These are phyloP conservation scores for Populus trichocarpa DNA, from an alignment of 441 rosid genomes.

Conservation along the genomic window DNA sequence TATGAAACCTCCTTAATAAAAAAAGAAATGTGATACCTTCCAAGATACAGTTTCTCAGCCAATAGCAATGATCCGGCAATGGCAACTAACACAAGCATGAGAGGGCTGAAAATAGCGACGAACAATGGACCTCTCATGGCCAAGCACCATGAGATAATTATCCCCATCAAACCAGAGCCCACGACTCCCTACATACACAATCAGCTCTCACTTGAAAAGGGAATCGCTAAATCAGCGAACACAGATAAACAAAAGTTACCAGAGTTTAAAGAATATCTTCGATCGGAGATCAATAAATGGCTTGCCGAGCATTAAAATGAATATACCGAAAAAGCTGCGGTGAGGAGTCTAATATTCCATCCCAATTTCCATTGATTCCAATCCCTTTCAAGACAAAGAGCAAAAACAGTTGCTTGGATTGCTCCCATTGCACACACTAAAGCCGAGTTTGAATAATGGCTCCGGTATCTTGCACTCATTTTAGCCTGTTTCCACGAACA, in stretches of 20 bases:
- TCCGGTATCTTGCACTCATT: slow-evolving; percentile 20
- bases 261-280: background rate
- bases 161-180: slow-evolving; percentile 14
- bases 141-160: slow-evolving; percentile 10
- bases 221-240: background rate
- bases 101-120: slow-evolving; percentile 9
- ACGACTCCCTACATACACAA: background rate
- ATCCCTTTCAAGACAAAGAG: slow-evolving; percentile 26
- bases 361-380: slow-evolving; percentile 23
- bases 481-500: slow-evolving; percentile 11
- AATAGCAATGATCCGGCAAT: background rate
- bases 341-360: slow-evolving; percentile 26
- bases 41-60: slow-evolving; percentile 4
- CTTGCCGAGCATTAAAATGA: background rate
- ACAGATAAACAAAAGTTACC: background rate
- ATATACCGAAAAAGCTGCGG: slow-evolving; percentile 20
- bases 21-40: slow-evolving; percentile 5
- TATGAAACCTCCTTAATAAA: background rate
- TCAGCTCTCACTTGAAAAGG: background rate
- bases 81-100: background rate
- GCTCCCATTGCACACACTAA: slow-evolving; percentile 23
- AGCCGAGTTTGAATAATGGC: slow-evolving; percentile 17
- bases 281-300: background rate
- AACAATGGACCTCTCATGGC: slow-evolving; percentile 11
- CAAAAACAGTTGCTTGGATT: slow-evolving; percentile 14